A percentile compares a stretch with the other conserved stretches of the same genome.
These are phyloP conservation scores for Kodamaea anthophila DNA, from an alignment of 1,139 yeast species.

Conservation along the genomic window DNA sequence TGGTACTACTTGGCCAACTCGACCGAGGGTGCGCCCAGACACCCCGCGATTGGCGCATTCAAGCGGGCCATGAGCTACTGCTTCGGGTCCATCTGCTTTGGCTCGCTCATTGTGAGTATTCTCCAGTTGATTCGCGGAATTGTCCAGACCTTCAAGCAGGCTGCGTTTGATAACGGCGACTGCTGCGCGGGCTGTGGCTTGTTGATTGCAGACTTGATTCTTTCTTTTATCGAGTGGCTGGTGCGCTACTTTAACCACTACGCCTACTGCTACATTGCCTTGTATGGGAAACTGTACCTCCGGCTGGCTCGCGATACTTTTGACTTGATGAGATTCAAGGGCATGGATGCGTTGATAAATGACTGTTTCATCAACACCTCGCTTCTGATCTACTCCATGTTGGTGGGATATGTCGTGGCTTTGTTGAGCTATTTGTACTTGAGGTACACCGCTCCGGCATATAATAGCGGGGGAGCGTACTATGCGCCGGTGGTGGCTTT, in stretches of 20 bases:
- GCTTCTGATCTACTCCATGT: constrained; percentile 61
- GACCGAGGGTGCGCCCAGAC: constrained; percentile 75
- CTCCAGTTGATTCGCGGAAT: constrained; percentile 60
- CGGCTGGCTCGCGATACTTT: constrained; percentile 79
- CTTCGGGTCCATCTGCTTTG: constrained; percentile 87
- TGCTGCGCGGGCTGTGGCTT: constrained; percentile 49
- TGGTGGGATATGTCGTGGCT: constrained; percentile 65
- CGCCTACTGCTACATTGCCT: constrained; percentile 81
- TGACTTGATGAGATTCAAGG: constrained; percentile 70
- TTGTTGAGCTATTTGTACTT: constrained; percentile 67
- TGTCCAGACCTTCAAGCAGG: constrained; percentile 40
- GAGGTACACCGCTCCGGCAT: constrained; percentile 64
- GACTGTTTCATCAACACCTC: constrained; percentile 79
- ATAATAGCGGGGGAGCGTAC: constrained; percentile 60
- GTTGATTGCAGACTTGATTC: constrained; percentile 52
- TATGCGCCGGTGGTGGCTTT: constrained; percentile 77
- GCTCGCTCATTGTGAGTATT: constrained; percentile 74
- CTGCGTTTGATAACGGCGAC: constrained; percentile 52
- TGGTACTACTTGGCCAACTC: constrained; percentile 81
- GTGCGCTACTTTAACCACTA: constrained; percentile 85
- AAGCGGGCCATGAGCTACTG: constrained; percentile 80
- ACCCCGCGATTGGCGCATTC: constrained; percentile 79
- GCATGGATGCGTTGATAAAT: constrained; percentile 80
- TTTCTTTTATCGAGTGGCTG: constrained; percentile 68
- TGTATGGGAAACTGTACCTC: constrained; percentile 76